Evolutionary conservation across 257 asterid genomes (phyloP), one percentile per base, ranked within the genome.

Genomic region (Fraxinus quadrangulata): DNA sequence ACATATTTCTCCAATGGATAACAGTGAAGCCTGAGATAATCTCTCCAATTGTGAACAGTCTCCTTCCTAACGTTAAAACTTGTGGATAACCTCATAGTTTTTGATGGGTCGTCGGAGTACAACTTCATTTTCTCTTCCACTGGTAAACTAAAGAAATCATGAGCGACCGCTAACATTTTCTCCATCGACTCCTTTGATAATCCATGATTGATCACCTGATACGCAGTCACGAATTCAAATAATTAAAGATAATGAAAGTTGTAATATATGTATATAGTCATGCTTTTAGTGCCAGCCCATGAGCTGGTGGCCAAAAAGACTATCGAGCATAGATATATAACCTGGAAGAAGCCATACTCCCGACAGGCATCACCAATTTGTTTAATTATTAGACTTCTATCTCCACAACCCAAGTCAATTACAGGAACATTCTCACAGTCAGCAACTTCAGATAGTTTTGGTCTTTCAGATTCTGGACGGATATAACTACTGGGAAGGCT

Each of bases 381-480:
- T 59, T 70, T 49, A 49, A 73, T 17, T 24, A 77, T 59, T 23
- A 78, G 34, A 42, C 51, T 73, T 45, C 85, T 45, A 34, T 82
- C 77, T 39, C 7, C 67, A 26, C 79, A 73, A 14, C 79, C 75
- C 69, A 82, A 68, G 73, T 82, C 85, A 45, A 82, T 77, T 61
- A 82, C 76, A 42, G 82, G 85, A 34, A 82, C 78, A 42, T 77
- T 67, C 8, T 73, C 56, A 36, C 79, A 77, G 59, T 82, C 82
- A 24, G 67, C 51, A 42, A 82, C 82, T 65, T 82, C 73, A n/a
- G 82, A 67, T 31, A 77, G 69, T 16, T 71, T 82, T 42, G 85
- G 85, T 74, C 85, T 77, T 40, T 82, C 85, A n/a, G 75, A 78
- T 61, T 82, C 82, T 26, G 85, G 82, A n/a, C 85, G 79, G 79